Percentiles rank a stretch among this genome's conserved stretches.
Evolutionary conservation across 2,329 filamentous ascomycete genomes (phyloP).

Genomic region (Ophiostoma ulmi): DNA sequence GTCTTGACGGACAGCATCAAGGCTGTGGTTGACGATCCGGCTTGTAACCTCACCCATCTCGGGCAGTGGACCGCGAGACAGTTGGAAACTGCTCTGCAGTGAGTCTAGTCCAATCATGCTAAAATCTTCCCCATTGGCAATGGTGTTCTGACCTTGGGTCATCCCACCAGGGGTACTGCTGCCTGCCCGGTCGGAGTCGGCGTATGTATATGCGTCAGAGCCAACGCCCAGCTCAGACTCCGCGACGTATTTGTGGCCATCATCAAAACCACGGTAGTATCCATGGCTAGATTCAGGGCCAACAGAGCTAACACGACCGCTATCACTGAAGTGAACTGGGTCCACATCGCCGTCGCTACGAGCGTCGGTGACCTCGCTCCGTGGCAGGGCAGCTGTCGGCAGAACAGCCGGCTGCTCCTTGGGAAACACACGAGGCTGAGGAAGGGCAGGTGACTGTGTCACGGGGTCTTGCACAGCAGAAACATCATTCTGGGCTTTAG

Average conservation of each 20-base stretch:
- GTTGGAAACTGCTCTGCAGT: conserved; percentile 25
- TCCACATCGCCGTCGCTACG: conserved; percentile 12
- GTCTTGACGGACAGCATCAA: conserved; percentile 46
- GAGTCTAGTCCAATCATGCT: conserved; percentile 30
- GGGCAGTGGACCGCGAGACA: conserved; percentile 42
- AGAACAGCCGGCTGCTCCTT: conserved; percentile 3
- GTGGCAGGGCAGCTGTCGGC: not conserved
- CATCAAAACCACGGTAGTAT: conserved; percentile 5
- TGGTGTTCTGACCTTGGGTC: conserved; percentile 29
- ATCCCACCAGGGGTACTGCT: conserved; percentile 11
- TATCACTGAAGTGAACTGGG: conserved; percentile 3
- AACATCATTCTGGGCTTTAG: not conserved
- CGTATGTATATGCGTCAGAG: not conserved
- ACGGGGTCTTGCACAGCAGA: not conserved
- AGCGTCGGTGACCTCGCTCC: conserved; percentile 13
- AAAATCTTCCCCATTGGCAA: conserved; percentile 32
- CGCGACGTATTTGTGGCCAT: not conserved
- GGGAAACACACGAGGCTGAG: not conserved
- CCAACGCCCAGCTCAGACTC: conserved; percentile 31
- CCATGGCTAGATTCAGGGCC: not conserved
- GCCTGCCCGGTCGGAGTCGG: conserved; percentile 22
- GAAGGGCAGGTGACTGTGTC: not conserved
- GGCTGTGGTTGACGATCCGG: conserved; percentile 51
- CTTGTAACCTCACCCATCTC: conserved; percentile 54
- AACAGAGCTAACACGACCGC: not conserved